Evolutionary conservation across 148 eudicot genomes (phyloP).

Genomic region (Suaeda aralocaspica): DNA sequence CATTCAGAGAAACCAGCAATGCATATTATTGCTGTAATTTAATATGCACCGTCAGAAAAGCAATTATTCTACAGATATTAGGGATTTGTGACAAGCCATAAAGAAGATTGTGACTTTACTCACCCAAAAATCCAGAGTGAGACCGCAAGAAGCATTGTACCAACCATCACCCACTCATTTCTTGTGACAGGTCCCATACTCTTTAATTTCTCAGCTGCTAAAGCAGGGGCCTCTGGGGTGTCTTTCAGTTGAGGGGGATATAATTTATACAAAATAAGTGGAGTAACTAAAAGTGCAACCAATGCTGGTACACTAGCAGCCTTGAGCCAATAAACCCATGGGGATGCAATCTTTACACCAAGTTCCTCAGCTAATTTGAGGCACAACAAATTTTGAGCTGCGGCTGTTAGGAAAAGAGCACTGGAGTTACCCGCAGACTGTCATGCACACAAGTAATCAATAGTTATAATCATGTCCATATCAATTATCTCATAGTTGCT

Average conservation of each 20-base stretch:
- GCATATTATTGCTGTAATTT: no score
- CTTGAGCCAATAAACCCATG: conserved; percentile 90
- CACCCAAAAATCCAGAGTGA: conserved; percentile 90
- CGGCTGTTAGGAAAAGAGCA: conserved; percentile 99
- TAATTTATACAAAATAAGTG: conserved; percentile 66
- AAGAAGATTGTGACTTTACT: conserved; percentile 25
- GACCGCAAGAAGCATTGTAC: conserved; percentile 94
- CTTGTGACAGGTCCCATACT: conserved; percentile 87
- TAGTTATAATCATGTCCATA: conserved; percentile 21
- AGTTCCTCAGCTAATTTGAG: conserved; percentile 92
- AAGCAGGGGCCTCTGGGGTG: conserved; percentile 94
- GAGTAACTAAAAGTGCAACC: conserved; percentile 64
- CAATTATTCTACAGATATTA: background rate
- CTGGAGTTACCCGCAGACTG: conserved; percentile 98
- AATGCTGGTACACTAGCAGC: conserved; percentile 81
- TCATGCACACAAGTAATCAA: conserved; percentile 40
- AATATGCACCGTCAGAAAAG: no score
- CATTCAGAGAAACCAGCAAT: background rate
- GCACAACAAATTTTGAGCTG: conserved; percentile 95
- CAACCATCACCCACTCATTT: conserved; percentile 94
- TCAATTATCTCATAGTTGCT: background rate
- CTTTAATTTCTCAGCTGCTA: conserved; percentile 68
- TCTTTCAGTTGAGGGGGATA: conserved; percentile 91
- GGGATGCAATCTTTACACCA: conserved; percentile 67
- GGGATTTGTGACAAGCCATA: background rate